A percentile compares a stretch with the other conserved stretches of the same genome.
Conservation (phyloP, 2,329 filamentous ascomycete species). For the Aspergillus brunneoviolaceus region DNA sequence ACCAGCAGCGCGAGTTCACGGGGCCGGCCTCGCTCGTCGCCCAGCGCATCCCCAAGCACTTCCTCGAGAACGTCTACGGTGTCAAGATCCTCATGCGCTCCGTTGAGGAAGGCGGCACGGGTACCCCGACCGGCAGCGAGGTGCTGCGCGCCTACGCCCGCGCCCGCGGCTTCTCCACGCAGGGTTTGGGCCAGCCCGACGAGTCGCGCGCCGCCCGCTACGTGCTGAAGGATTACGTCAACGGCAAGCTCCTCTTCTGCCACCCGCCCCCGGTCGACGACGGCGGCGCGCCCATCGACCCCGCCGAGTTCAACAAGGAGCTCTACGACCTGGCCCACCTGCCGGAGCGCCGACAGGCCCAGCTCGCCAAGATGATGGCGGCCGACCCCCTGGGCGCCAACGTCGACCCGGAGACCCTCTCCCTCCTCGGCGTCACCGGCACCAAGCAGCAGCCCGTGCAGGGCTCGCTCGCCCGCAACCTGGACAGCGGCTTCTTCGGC, state of each 20-base stretch:
- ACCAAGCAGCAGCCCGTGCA: conserved; percentile 47
- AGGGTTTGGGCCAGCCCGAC: conserved; percentile 86
- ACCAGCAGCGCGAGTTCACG: conserved; percentile 89
- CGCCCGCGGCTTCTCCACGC: conserved; percentile 86
- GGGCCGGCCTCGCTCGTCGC: conserved; percentile 83
- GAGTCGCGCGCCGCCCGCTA: conserved; percentile 87
- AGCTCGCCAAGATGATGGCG: conserved; percentile 46
- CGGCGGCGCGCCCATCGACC: conserved; percentile 56
- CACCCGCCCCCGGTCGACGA: conserved; percentile 69
- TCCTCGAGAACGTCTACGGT: conserved; percentile 90
- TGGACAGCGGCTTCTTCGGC: conserved; percentile 91
- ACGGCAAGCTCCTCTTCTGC: conserved; percentile 89
- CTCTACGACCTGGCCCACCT: conserved; percentile 82
- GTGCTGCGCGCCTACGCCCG: conserved; percentile 81
- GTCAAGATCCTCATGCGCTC: conserved; percentile 81
- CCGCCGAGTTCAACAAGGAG: conserved; percentile 78
- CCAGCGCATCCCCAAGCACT: conserved; percentile 78
- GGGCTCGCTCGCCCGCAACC: conserved; percentile 70
- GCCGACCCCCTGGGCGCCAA: conserved; percentile 16
- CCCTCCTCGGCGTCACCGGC: conserved; percentile 20
- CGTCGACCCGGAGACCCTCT: conserved; percentile 19
- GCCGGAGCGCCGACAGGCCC: conserved; percentile 73
- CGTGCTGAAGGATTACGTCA: conserved; percentile 95
- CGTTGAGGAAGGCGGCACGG: conserved; percentile 88
- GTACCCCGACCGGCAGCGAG: conserved; percentile 79